Base-by-base conservation (phyloP, 441 rosid genomes). In the Syzygium syzygioides region DNA sequence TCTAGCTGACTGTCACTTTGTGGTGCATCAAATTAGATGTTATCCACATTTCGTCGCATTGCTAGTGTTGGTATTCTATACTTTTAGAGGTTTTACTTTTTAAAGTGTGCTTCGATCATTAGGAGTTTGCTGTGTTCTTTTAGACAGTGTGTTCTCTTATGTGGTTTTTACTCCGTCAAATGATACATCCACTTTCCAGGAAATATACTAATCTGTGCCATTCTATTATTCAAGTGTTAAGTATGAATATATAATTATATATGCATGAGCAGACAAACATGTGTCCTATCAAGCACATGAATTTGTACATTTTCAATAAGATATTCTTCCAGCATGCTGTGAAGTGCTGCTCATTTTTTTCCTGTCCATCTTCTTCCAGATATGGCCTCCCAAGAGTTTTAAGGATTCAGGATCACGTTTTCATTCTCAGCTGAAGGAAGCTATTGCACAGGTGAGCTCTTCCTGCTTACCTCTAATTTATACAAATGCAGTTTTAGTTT, bases 381-480 rank as follows among this genome's bases (percentile, higher is more conserved):
- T 98, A 92, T 98, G 99, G 99, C 99, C 99, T 94, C 99, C 99
- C 59, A 97, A 97, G 93, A 95, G 92, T 93, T 94, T 98, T 89
- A 97, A 97, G 92, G 99, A 98, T 93, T 94, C 98, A 45, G 99
- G 98, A 89, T 97, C 99, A 71, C 91, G 91, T 90, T 95, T 97
- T 90, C 98, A 98, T 95, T 95, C 97, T 85, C 94, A 89, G 90
- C 93, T 97, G 90, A 98, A 94, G 91, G 99, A 98, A 91, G 96
- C 95, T 86, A 94, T 98, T 91, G 37, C 93, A 94, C 97, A 95
- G 99, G 99, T 95, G 87, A 91, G 26, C n/a, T n/a, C 59, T 53
- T n/a, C 79, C n/a, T 1, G 11, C 26, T 85, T 30, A 85, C 60
- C 52, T 30, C 71, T 76, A 41, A 37, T 76, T 80, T 41, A 45